phyloP scores from a whole-genome alignment of 169 alveolate genomes.

The Plasmodium falciparum region DNA sequence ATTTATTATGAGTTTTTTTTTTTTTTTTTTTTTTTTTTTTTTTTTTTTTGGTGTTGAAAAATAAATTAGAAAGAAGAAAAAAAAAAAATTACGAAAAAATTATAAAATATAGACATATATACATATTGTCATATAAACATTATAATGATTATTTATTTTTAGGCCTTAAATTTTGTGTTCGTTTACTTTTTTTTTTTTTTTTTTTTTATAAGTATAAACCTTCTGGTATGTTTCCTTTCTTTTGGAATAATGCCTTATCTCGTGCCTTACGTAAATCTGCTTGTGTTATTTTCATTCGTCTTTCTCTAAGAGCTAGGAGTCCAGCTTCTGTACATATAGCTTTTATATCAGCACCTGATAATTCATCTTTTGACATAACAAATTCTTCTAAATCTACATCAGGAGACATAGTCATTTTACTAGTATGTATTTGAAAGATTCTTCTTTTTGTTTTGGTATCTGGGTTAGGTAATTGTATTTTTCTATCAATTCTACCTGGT shows the following conservation, averaged over 20 bases:
- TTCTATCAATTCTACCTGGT: constrained; percentile 99
- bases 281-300: constrained; percentile 98
- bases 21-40: too few relatives aligned
- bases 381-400: constrained; percentile 99
- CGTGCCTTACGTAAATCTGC: constrained; percentile 97
- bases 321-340: constrained; percentile 99
- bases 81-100: too few relatives aligned
- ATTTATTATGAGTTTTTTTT: too few relatives aligned
- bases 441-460: constrained; percentile 97
- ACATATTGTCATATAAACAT: neutral
- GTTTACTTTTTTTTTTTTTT: neutral
- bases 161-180: too few relatives aligned
- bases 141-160: neutral
- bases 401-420: constrained; percentile 97
- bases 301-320: constrained; percentile 98
- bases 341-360: constrained; percentile 99
- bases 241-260: constrained; percentile 98
- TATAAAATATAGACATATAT: neutral
- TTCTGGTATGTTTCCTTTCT: constrained; percentile 99
- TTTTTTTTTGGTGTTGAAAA: too few relatives aligned
- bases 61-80: too few relatives aligned
- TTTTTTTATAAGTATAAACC: constrained; percentile 91
- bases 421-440: constrained; percentile 97
- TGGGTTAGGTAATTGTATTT: constrained; percentile 99
- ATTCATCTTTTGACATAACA: constrained; percentile 98